phyloP scores from a whole-genome alignment of 106 monocot genomes.

The Amphibolis antarctica region DNA sequence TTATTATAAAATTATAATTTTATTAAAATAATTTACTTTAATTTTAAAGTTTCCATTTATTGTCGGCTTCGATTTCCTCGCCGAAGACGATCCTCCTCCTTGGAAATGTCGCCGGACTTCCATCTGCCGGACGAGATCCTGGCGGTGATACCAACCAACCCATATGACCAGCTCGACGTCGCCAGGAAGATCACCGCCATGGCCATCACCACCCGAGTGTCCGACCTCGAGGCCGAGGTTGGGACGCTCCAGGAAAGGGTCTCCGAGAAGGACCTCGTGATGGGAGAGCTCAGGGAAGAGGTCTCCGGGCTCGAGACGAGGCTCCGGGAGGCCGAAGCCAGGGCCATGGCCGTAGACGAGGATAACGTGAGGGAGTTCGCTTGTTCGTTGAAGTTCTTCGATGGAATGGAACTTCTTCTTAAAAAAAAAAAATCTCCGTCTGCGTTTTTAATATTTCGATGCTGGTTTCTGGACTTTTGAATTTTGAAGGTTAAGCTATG shows the following conservation, averaged over 20 bases:
- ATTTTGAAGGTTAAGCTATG: constrained; percentile 40
- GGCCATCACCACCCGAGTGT: constrained; percentile 74
- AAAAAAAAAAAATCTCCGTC: no score
- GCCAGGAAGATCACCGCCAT: constrained; percentile 89
- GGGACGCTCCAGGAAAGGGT: constrained; percentile 35
- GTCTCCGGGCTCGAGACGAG: constrained; percentile 36
- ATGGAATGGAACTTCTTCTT: neutral
- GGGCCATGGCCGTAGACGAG: constrained; percentile 25
- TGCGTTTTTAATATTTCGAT: neutral
- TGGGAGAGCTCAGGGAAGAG: constrained; percentile 47
- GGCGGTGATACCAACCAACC: constrained; percentile 70
- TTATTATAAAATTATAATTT: no score
- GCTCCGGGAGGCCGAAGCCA: constrained; percentile 34
- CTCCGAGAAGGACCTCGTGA: constrained; percentile 41
- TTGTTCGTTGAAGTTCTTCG: neutral
- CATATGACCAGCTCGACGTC: constrained; percentile 77
- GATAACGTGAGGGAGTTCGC: constrained; percentile 43
- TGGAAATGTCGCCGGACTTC: constrained; percentile 23
- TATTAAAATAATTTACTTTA: no score
- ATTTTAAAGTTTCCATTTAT: no score
- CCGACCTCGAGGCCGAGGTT: constrained; percentile 42
- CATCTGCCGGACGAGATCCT: constrained; percentile 68
- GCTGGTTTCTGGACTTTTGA: neutral
- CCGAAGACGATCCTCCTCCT: no score
- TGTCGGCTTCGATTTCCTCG: no score